Percentiles rank a stretch among this genome's conserved stretches.
phyloP scores from a whole-genome alignment of 352 stramenopile genomes.

The Globisporangium splendens region DNA sequence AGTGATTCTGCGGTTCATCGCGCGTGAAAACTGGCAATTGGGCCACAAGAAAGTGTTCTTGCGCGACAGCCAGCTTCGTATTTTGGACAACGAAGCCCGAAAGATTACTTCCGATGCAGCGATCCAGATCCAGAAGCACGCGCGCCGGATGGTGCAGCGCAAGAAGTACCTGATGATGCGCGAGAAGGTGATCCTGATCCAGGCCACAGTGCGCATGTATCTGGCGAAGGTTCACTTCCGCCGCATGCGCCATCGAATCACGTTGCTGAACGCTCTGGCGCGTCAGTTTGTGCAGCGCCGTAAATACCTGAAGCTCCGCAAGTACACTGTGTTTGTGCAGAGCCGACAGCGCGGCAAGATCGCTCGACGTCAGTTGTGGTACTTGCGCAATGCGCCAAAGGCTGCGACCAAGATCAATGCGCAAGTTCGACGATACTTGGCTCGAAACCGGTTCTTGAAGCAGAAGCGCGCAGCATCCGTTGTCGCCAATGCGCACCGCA shows the following conservation, averaged over 20 bases:
- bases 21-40: conserved; percentile 85
- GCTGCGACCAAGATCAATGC: conserved; percentile 81
- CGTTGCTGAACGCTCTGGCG: conserved; percentile 60
- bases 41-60: conserved; percentile 89
- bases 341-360: conserved; percentile 65
- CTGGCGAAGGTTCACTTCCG: conserved; percentile 49
- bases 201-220: conserved; percentile 71
- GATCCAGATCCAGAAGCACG: conserved; percentile 75
- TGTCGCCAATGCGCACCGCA: conserved; percentile 67
- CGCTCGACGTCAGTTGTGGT: conserved; percentile 63
- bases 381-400: conserved; percentile 67
- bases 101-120: conserved; percentile 84
- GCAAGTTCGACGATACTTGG: conserved; percentile 62
- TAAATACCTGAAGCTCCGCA: conserved; percentile 65
- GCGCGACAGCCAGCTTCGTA: conserved; percentile 76
- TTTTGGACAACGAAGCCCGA: conserved; percentile 80
- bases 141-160: conserved; percentile 57
- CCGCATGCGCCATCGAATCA: conserved; percentile 54
- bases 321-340: conserved; percentile 68
- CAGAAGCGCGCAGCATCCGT: conserved; percentile 68
- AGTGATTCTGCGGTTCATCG: conserved; percentile 75
- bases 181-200: conserved; percentile 58
- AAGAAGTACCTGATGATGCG: conserved; percentile 62
- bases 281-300: conserved; percentile 71
- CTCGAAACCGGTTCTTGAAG: conserved; percentile 58